phyloP scores from a whole-genome alignment of 1,284 basidiomycete species.

The Ganoderma meredithae region DNA sequence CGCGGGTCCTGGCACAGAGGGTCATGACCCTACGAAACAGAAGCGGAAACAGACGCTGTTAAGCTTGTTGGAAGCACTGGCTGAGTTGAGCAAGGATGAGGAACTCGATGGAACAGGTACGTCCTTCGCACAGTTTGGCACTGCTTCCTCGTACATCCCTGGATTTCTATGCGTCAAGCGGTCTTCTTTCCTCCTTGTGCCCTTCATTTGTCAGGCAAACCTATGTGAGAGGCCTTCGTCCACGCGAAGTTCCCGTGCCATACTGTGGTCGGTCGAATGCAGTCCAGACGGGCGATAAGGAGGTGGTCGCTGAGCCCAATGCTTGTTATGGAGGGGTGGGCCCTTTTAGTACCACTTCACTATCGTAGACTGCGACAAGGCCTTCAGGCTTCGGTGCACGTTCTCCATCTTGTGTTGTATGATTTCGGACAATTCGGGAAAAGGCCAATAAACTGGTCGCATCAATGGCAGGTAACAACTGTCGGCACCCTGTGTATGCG shows the following conservation, averaged over 20 bases:
- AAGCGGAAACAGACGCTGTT: constrained; percentile 67
- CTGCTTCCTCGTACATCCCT: neutral
- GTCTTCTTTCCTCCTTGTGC: neutral
- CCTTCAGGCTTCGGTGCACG: too few relatives aligned
- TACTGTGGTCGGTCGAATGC: neutral
- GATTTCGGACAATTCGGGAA: too few relatives aligned
- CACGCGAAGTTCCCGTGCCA: neutral
- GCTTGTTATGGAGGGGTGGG: too few relatives aligned
- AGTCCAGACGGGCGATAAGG: too few relatives aligned
- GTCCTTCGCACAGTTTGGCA: constrained; percentile 28
- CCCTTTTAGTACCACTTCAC: too few relatives aligned
- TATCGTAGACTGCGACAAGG: too few relatives aligned
- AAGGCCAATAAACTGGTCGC: too few relatives aligned
- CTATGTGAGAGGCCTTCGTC: neutral
- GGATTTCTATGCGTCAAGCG: neutral
- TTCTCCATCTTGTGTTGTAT: too few relatives aligned
- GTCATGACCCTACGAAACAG: constrained; percentile 32
- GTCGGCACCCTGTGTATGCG: too few relatives aligned
- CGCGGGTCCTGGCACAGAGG: constrained; percentile 21
- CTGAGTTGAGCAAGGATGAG: constrained; percentile 64
- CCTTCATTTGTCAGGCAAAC: neutral
- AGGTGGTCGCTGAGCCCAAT: too few relatives aligned
- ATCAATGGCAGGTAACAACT: too few relatives aligned
- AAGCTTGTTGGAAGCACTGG: constrained; percentile 66
- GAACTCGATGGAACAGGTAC: constrained; percentile 50